These are phyloP conservation scores for cucumber (Cucumis sativus) DNA, from an alignment of 306 rosid species.

Conservation along the genomic window DNA sequence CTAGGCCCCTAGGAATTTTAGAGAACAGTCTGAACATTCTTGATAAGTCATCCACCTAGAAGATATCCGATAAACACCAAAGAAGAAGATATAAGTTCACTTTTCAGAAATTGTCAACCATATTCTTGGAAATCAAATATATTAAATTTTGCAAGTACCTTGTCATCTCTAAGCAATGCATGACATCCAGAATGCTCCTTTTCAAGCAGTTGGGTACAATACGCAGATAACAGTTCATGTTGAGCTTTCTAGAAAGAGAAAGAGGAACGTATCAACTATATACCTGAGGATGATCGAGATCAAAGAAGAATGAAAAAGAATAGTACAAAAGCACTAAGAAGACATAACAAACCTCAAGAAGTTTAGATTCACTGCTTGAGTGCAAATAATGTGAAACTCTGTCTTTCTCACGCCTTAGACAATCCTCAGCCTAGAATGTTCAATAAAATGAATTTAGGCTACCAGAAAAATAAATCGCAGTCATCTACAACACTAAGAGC, in stretches of 20 bases:
- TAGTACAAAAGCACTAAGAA: background rate
- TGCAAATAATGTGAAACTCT: constrained; percentile 35
- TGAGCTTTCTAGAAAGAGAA: constrained; percentile 34
- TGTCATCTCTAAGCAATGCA: constrained; percentile 45
- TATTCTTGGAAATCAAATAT: background rate
- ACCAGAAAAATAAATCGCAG: background rate
- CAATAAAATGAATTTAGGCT: constrained; percentile 6
- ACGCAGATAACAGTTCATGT: constrained; percentile 35
- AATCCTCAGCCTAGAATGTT: constrained; percentile 31
- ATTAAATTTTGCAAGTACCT: constrained; percentile 14
- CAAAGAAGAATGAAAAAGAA: background rate
- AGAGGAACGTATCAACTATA: background rate
- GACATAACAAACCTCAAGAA: constrained; percentile 28
- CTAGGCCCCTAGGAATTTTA: constrained; percentile 80
- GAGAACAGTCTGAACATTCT: constrained; percentile 97
- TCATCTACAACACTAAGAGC: background rate
- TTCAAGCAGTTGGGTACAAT: constrained; percentile 41
- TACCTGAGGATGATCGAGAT: background rate
- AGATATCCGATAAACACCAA: constrained; percentile 2
- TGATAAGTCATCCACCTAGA: constrained; percentile 77
- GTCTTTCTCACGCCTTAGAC: constrained; percentile 35
- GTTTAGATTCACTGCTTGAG: constrained; percentile 39
- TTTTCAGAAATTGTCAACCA: background rate
- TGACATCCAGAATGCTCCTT: constrained; percentile 51
- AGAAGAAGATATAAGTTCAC: background rate